These are phyloP conservation scores for Globisporangium apiculatum DNA, from an alignment of 352 stramenopile genomes.

Conservation along the genomic window DNA sequence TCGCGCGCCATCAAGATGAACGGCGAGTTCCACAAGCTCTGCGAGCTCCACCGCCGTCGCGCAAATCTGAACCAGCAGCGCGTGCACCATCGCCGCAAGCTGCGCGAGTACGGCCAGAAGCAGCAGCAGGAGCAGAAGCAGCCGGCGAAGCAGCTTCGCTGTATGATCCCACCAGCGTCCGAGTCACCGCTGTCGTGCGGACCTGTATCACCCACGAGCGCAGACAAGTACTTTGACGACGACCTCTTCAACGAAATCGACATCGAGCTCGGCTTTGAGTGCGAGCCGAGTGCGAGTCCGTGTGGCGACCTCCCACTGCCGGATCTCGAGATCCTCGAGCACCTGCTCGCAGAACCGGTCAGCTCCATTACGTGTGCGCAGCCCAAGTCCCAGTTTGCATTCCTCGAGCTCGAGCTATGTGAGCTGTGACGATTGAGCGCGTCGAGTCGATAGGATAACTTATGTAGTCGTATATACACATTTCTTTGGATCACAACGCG, in stretches of 20 bases:
- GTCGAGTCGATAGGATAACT: background rate
- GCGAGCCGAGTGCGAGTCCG: slow-evolving; percentile 11
- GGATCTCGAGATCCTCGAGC: slow-evolving; percentile 10
- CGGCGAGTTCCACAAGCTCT: slow-evolving; percentile 78
- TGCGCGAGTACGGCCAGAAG: slow-evolving; percentile 35
- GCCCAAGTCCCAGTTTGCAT: background rate
- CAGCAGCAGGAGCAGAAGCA: slow-evolving; percentile 29
- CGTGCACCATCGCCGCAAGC: slow-evolving; percentile 70
- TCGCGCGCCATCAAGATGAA: slow-evolving; percentile 76
- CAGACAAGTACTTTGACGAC: background rate
- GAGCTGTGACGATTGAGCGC: background rate
- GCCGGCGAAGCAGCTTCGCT: slow-evolving; percentile 2
- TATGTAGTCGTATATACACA: background rate
- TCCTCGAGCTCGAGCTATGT: background rate
- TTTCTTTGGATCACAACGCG: too few relatives aligned
- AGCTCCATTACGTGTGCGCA: background rate
- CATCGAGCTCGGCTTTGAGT: slow-evolving; percentile 3
- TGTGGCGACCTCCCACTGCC: slow-evolving; percentile 9
- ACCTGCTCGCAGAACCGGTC: slow-evolving; percentile 8
- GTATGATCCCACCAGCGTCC: background rate
- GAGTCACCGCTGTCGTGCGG: background rate
- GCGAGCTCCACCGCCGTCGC: slow-evolving; percentile 77
- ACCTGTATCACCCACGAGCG: background rate
- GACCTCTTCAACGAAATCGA: slow-evolving; percentile 10
- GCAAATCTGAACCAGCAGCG: slow-evolving; percentile 81